Base-by-base conservation (phyloP, 169 alveolate genomes). In the Theileria annulata region DNA sequence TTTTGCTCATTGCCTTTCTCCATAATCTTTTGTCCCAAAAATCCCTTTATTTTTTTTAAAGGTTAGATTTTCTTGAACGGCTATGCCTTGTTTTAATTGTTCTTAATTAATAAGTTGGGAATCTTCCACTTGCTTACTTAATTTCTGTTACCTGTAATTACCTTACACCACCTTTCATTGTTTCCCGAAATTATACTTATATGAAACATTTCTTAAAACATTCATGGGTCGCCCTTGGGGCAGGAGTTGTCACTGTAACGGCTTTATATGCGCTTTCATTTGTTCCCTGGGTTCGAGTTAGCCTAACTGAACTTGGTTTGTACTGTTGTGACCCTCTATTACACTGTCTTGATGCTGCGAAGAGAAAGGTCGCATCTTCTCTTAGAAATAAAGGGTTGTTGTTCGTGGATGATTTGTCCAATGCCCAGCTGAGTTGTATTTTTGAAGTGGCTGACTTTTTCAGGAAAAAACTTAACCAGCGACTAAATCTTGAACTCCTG, bases 381-480 rank as follows among this genome's bases (percentile, higher is more conserved):
- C 31, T 82, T 58, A 31, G 25, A 10, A 28, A 33, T 33, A 74
- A 51, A 5, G 35, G 71, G 42, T 42, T 82, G 4, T 23, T 75
- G 3, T 76, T 64, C 10, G 80, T 82, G 0, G 88, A 82, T 33
- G 88, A 82, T 35, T 68, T 82, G 64, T 19, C 88, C 6, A 63
- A n/a, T 3, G 63, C 71, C 17, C 88, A 82, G 31, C 30, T 82
- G 66, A 27, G 13, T 6, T 82, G 88, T 69, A 28, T 82, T 35
- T 72, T 82, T 78, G 86, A 75, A 48, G 59, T 82, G 54, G 84
- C 88, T 5, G 37, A 21, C 15, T 82, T 75, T 58, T 82, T 82
- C 85, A 75, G 30, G 51, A 70, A 75, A 25, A 64, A 56, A 49
- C 35, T 82, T 64, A 72, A 69, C 76, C 75, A 66, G 68, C 58